A percentile compares a stretch with the other conserved stretches of the same genome.
These are phyloP conservation scores for Tetraselmis striata DNA, from an alignment of 139 green algal genomes.

Conservation along the genomic window DNA sequence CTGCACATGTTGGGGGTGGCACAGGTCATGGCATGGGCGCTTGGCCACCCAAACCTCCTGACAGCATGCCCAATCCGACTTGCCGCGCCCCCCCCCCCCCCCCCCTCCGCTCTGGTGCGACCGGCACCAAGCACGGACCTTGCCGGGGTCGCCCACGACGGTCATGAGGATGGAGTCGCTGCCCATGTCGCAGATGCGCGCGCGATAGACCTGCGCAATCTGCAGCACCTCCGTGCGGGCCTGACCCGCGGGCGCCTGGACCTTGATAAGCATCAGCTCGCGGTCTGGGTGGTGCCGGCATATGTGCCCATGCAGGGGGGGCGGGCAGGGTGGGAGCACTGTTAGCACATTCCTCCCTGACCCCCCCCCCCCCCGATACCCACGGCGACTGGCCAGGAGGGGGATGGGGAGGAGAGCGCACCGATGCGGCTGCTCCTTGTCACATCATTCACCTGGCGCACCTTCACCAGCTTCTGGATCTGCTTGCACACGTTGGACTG, in stretches of 20 bases:
- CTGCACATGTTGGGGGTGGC: too few species aligned
- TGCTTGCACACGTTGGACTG: slow-evolving; percentile 80
- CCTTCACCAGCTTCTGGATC: slow-evolving; percentile 93
- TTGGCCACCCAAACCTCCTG: too few species aligned
- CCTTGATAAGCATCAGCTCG: slow-evolving; percentile 91
- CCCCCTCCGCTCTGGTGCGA: too few species aligned
- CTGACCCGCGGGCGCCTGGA: slow-evolving; percentile 51
- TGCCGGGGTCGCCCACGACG: slow-evolving; percentile 85
- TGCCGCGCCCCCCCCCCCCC: background rate
- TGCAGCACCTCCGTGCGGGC: slow-evolving; percentile 81
- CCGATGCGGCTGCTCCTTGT: slow-evolving; percentile 61
- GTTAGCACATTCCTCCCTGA: too few species aligned
- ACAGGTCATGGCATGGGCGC: too few species aligned
- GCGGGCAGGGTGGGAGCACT: too few species aligned
- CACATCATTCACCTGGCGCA: slow-evolving; percentile 94
- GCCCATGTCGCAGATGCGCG: slow-evolving; percentile 78
- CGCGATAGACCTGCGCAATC: slow-evolving; percentile 87
- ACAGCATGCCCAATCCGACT: background rate
- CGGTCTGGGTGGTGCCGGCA: too few species aligned
- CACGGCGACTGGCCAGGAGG: background rate
- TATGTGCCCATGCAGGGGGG: too few species aligned
- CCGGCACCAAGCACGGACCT: too few species aligned
- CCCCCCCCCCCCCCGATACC: too few species aligned
- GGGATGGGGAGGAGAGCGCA: slow-evolving; percentile 18
- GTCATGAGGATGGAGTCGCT: slow-evolving; percentile 53